Base-by-base conservation (phyloP, 495 filamentous ascomycete species). In the Clohesyomyces aquaticus region DNA sequence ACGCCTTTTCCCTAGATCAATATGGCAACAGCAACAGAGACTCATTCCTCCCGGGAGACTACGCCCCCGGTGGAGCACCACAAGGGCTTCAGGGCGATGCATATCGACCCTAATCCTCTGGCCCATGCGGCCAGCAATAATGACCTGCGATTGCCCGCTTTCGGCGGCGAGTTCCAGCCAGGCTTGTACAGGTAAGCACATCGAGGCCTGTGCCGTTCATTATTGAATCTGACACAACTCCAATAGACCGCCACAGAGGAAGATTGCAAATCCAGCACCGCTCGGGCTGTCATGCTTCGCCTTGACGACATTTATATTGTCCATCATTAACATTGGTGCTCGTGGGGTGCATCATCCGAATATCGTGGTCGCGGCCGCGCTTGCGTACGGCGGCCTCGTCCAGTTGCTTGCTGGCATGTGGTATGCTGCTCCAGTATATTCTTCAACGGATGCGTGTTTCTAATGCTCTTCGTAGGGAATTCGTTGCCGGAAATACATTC, bases 401-500 rank as follows among this genome's bases (percentile, higher is more conserved):
- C 93, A 98, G 79, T 79, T 98, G 56, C 80, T 96, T 29, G 89
- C 93, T 67, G 93, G 93, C 82, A 96, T 98, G 93, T 96, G 93
- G 91, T 95, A 83, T 75, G 91, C 90, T 28, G 35, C 6, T 46
- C 3, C 14, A n/a, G n/a, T n/a, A n/a, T 16, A 25, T 1, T 23
- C 32, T 28, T 41, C 25, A 25, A 23, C 6, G 14, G 32, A 38
- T 6, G 32, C 6, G 6, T 14, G 6, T 38, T 38, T 6, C 59
- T 67, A 25, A 67, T 42, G 42, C 8, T 4, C 0, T 16, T 35
- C 18, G 32, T 66, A 96, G 91, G 93, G 94, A 97, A 84, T 96
- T 96, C 91, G 94, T 92, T 60, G 85, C 94, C 8, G 94, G 92
- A 63, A 96, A 80, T 85, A 96, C 94, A 42, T 98, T 98, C 63